phyloP scores from a whole-genome alignment of 208 protist genomes.

The Porcisia hertigi region DNA sequence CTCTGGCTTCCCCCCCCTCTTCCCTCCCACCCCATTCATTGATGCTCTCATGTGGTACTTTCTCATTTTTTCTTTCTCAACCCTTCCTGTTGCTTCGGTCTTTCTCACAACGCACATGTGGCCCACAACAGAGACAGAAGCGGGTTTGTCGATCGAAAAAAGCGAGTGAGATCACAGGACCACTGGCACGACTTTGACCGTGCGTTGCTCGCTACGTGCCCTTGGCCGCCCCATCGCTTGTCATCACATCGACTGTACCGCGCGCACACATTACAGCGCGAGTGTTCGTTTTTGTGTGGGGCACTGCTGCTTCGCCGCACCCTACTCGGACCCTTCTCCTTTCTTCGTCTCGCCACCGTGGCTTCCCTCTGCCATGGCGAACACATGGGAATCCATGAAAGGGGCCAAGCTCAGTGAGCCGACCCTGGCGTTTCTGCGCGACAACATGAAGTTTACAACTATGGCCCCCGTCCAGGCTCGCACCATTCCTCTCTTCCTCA shows the following conservation, averaged over 20 bases:
- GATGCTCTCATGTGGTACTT: no score
- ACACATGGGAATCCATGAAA: constrained; percentile 82
- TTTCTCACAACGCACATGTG: background rate
- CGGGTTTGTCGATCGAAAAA: background rate
- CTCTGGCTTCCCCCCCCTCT: background rate
- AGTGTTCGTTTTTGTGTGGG: background rate
- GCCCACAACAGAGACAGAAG: background rate
- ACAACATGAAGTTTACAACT: constrained; percentile 73
- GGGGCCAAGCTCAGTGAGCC: constrained; percentile 64
- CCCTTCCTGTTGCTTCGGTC: background rate
- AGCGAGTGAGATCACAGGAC: background rate
- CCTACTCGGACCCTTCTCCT: background rate
- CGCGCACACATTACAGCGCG: background rate
- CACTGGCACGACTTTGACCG: background rate
- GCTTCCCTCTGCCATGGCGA: constrained; percentile 21
- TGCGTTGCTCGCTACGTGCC: background rate
- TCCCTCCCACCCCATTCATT: background rate
- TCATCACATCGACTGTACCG: background rate
- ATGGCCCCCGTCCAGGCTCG: constrained; percentile 94
- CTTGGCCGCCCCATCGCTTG: background rate
- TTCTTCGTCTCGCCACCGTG: background rate
- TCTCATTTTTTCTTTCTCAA: background rate
- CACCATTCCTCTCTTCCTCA: constrained; percentile 89
- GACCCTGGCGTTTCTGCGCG: constrained; percentile 64
- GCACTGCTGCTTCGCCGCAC: background rate